Conservation (phyloP, 1,284 basidiomycete genomes). For the Pholiota adiposa region DNA sequence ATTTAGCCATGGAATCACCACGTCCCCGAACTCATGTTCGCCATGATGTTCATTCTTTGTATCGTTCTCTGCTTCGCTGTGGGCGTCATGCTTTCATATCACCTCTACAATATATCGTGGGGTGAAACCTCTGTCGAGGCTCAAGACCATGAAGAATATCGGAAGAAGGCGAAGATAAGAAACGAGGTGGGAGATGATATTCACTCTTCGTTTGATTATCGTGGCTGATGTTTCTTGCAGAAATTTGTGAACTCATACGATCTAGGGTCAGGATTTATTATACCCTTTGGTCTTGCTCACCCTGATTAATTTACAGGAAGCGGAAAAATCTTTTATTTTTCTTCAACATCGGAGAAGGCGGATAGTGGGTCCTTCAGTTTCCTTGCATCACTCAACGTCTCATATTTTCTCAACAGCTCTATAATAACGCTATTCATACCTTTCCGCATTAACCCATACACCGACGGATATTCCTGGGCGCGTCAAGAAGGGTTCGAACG, state of each 20-base stretch:
- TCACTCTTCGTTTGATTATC: not conserved
- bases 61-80: constrained; percentile 81
- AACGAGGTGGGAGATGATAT: constrained; percentile 60
- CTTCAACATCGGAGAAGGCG: constrained; percentile 83
- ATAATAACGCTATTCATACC: constrained; percentile 83
- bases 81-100: constrained; percentile 80
- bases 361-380: constrained; percentile 66
- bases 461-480: constrained; percentile 86
- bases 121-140: constrained; percentile 93
- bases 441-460: constrained; percentile 78
- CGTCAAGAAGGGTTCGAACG: constrained; percentile 64
- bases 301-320: constrained; percentile 37
- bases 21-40: constrained; percentile 73
- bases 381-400: not conserved
- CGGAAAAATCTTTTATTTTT: constrained; percentile 80
- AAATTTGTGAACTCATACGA: constrained; percentile 92
- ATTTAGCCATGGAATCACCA: constrained; percentile 60
- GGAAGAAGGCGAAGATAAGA: constrained; percentile 67
- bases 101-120: constrained; percentile 74
- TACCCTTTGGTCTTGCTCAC: not conserved
- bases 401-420: constrained; percentile 51
- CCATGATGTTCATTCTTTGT: constrained; percentile 80
- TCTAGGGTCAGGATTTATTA: constrained; percentile 62
- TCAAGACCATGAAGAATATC: constrained; percentile 87
- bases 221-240: constrained; percentile 34